Evolutionary conservation across 148 eudicot species (phyloP).

Genomic region (Selenicereus undatus): DNA sequence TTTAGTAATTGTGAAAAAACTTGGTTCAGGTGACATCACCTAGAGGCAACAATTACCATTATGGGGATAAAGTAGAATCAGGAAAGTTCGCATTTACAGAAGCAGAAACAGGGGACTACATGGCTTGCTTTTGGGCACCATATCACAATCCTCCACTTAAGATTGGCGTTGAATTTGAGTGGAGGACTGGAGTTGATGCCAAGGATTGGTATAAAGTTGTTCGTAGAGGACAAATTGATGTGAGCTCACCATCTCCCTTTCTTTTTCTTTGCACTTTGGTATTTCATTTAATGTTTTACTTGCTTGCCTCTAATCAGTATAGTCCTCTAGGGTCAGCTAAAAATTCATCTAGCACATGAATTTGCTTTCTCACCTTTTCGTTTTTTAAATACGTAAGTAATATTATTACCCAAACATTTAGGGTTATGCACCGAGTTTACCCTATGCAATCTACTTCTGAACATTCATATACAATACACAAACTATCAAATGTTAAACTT

Average conservation of each 20-base stretch:
- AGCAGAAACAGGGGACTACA: constrained; percentile 61
- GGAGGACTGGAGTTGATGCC: constrained; percentile 64
- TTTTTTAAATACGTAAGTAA: too few species aligned
- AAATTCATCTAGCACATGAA: too few species aligned
- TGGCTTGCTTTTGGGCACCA: constrained; percentile 62
- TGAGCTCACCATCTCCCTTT: constrained; percentile 16
- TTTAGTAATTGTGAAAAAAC: neutral
- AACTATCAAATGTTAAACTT: too few species aligned
- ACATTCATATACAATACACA: too few species aligned
- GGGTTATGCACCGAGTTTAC: too few species aligned
- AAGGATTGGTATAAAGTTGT: constrained; percentile 73
- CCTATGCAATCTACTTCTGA: too few species aligned
- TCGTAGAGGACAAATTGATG: constrained; percentile 64
- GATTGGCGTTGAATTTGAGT: constrained; percentile 56
- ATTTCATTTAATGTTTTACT: too few species aligned
- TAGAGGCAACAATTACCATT: constrained; percentile 50
- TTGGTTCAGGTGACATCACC: constrained; percentile 50
- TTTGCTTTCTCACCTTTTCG: too few species aligned
- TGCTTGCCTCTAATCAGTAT: too few species aligned
- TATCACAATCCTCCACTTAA: constrained; percentile 40
- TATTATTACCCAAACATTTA: too few species aligned
- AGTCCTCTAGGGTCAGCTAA: too few species aligned
- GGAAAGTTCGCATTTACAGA: constrained; percentile 68
- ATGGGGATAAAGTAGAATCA: constrained; percentile 41
- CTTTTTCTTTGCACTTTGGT: too few species aligned